phyloP scores from a whole-genome alignment of 257 asterid genomes.

The Ocimum tenuiflorum region DNA sequence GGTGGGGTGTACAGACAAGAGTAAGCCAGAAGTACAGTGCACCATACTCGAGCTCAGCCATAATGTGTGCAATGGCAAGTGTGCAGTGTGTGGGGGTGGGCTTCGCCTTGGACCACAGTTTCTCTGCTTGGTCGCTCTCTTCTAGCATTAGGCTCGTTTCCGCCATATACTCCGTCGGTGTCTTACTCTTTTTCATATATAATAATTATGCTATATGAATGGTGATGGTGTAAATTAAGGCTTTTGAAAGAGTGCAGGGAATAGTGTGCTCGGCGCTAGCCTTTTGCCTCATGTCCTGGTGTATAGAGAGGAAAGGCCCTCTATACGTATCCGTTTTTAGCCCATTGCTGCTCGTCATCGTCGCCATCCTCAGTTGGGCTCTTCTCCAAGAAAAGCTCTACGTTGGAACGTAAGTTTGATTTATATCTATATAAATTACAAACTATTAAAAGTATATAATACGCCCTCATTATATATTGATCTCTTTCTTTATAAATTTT shows the following conservation, averaged over 20 bases:
- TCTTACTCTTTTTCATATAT: not conserved
- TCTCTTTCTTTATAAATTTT: too few species aligned
- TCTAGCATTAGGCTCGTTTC: slow-evolving; percentile 61
- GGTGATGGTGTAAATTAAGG: not conserved
- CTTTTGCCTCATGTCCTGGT: slow-evolving; percentile 67
- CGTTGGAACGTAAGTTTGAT: slow-evolving; percentile 52
- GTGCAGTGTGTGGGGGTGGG: slow-evolving; percentile 58
- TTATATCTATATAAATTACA: not conserved
- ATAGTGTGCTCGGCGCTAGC: slow-evolving; percentile 70
- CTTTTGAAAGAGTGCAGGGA: slow-evolving; percentile 41
- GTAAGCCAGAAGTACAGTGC: slow-evolving; percentile 52
- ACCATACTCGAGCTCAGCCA: slow-evolving; percentile 75
- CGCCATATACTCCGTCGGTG: slow-evolving; percentile 66
- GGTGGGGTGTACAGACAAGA: slow-evolving; percentile 43
- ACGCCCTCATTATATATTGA: too few species aligned
- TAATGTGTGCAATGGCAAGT: slow-evolving; percentile 71
- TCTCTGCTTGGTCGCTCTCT: slow-evolving; percentile 66
- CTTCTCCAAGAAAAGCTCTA: slow-evolving; percentile 61
- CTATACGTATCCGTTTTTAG: slow-evolving; percentile 76
- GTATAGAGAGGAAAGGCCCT: slow-evolving; percentile 73
- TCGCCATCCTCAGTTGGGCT: slow-evolving; percentile 83
- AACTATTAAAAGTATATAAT: too few species aligned
- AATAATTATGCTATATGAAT: not conserved
- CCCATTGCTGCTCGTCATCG: slow-evolving; percentile 74
- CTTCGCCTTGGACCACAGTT: slow-evolving; percentile 40